Base-by-base conservation (phyloP, 192 early-diverging fungal genomes). In the Pilaira anomala region DNA sequence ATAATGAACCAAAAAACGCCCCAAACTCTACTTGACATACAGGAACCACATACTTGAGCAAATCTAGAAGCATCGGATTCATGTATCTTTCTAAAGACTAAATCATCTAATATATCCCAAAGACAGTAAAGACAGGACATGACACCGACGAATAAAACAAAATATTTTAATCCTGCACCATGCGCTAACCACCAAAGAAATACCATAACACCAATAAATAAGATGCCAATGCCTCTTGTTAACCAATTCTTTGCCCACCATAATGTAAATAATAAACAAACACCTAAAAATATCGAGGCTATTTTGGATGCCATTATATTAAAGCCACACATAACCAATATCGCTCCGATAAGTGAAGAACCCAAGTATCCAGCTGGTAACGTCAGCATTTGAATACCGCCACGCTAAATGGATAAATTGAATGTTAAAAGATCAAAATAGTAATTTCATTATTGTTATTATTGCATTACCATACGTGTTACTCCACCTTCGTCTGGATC, bases 21-120 rank as follows among this genome's bases (percentile, higher is more conserved):
- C 86, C 94, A 96, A n/a, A 82, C 75, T 51, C 91, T 87, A 22
- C 94, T 80, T 33, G 89, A 82, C 60, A 87, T 74, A 73, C 88
- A 89, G 13, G 53, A 62, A 21, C 91, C 88, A 18, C 81, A 88
- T 41, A 82, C 58, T 63, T 88, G 68, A 7, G 89, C 90, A 81
- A 95, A 96, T 72, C 87, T 82, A 6, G 88, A 85, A 3, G 96
- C 94, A 70, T 96, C 97, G n/a, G 90, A 91, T 65, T 93, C 92
- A 66, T 97, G 92, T n/a, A 92, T 89, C 76, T 95, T 97, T 48
- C 91, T 78, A 60, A 88, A 78, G 3, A 97, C 81, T 13, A 93
- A 79, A 79, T 97, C 95, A 44, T 98, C 97, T 52, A 97, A 72
- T 73, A 97, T 97, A 76, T 98, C 97, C 88, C 94, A 94, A 25